Evolutionary conservation across 805 yeast genomes (phyloP).

Genomic region (Candida vaughaniae): DNA sequence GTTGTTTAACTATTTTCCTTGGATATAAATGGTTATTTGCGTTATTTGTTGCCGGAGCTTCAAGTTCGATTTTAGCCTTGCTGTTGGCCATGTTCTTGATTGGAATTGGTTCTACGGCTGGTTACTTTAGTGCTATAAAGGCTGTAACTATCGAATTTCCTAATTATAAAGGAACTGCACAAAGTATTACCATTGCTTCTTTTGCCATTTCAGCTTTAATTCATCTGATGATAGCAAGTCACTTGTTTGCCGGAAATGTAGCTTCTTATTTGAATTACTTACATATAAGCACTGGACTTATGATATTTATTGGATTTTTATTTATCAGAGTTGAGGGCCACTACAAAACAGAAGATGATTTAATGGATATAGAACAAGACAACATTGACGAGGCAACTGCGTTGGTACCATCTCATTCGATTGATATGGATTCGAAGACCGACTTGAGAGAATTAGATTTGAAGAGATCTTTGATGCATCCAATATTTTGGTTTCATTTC

Average conservation of each 20-base stretch:
- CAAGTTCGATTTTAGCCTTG: conserved; percentile 15
- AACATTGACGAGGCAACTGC: conserved; percentile 13
- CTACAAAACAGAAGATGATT: conserved; percentile 6
- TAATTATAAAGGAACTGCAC: conserved; percentile 32
- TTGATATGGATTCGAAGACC: conserved; percentile 2
- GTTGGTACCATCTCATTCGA: conserved; percentile 12
- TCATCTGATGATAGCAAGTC: conserved; percentile 21
- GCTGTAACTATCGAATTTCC: conserved; percentile 35
- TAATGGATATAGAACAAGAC: conserved; percentile 7
- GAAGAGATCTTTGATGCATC: conserved; percentile 23
- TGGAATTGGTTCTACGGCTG: conserved; percentile 33
- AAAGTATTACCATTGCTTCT: conserved; percentile 35
- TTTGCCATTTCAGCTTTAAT: conserved; percentile 35
- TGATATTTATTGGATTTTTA: conserved; percentile 27
- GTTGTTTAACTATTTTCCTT: conserved; percentile 20
- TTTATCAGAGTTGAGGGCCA: conserved; percentile 31
- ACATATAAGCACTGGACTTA: conserved; percentile 20
- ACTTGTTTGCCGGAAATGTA: conserved; percentile 22
- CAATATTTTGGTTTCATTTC: conserved; percentile 33
- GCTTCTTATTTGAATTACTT: conserved; percentile 23
- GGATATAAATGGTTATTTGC: conserved; percentile 30
- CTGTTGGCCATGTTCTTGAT: conserved; percentile 28
- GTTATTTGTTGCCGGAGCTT: conserved; percentile 20
- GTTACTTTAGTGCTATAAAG: conserved; percentile 33
- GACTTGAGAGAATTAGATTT: conserved; percentile 18